Percentiles rank a stretch among this genome's conserved stretches.
Evolutionary conservation across 1,139 yeast species (phyloP).

Genomic region (Entelexis sorbosivorans): DNA sequence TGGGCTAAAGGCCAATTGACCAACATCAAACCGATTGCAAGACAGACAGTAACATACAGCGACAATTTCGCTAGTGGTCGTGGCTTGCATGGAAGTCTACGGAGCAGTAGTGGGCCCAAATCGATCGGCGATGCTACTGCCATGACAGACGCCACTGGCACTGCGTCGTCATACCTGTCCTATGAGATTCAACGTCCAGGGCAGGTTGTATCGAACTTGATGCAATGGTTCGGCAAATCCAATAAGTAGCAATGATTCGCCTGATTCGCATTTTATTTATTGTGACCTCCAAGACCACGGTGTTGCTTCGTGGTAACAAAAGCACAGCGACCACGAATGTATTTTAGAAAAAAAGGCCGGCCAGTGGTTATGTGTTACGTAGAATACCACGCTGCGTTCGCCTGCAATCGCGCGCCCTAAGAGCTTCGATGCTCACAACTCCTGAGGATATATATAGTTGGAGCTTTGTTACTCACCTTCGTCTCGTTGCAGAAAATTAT

Average conservation of each 20-base stretch:
- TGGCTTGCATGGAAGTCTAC: not conserved
- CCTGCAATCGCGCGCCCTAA: too few relatives aligned
- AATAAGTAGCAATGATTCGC: too few relatives aligned
- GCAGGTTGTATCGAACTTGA: not conserved
- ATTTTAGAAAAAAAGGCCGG: too few relatives aligned
- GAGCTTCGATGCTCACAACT: too few relatives aligned
- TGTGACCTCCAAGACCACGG: too few relatives aligned
- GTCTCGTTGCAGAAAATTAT: not conserved
- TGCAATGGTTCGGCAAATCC: constrained; percentile 2
- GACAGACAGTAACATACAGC: not conserved
- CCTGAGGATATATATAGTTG: too few relatives aligned
- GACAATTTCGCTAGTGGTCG: not conserved
- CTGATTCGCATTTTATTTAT: too few relatives aligned
- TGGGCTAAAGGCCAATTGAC: not conserved
- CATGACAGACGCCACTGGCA: not conserved
- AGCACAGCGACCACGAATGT: too few relatives aligned
- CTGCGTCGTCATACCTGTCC: not conserved
- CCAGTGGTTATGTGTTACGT: too few relatives aligned
- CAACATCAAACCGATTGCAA: not conserved
- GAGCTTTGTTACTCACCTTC: too few relatives aligned
- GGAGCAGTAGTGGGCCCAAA: not conserved
- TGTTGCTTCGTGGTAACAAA: too few relatives aligned
- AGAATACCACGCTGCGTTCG: too few relatives aligned
- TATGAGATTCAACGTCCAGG: constrained; percentile 1
- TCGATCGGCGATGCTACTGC: not conserved